Conservation (phyloP, 768 basidiomycete genomes). For the Hysterangium stoloniferum region DNA sequence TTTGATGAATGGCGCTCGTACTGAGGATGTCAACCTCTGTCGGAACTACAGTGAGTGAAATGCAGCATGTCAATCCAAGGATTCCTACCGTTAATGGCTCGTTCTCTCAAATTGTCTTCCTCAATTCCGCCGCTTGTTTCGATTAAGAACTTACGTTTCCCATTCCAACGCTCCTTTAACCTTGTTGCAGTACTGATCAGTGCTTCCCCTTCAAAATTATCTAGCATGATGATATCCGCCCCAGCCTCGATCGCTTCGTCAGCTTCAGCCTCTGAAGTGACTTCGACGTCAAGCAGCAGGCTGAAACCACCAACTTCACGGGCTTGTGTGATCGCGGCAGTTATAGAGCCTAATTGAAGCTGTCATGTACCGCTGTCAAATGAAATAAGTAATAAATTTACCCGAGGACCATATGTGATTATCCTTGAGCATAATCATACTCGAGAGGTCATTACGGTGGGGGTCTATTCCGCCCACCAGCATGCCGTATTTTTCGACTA, state of each 20-base stretch:
- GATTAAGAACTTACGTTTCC: constrained; percentile 76
- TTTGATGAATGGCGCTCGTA: constrained; percentile 86
- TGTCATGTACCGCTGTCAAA: background rate
- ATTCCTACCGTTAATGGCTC: constrained; percentile 75
- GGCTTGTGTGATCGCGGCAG: constrained; percentile 77
- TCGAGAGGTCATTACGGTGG: constrained; percentile 93
- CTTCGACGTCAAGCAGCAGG: constrained; percentile 89
- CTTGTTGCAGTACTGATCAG: constrained; percentile 58
- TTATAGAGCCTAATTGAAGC: constrained; percentile 68
- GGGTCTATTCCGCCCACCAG: constrained; percentile 93
- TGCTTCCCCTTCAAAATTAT: constrained; percentile 79
- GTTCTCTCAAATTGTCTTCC: constrained; percentile 70
- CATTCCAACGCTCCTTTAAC: constrained; percentile 73
- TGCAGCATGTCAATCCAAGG: background rate
- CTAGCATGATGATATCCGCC: constrained; percentile 92
- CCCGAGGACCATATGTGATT: constrained; percentile 99
- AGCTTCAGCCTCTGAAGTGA: constrained; percentile 79
- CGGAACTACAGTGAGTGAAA: background rate
- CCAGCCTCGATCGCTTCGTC: constrained; percentile 97
- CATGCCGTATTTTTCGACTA: constrained; percentile 99
- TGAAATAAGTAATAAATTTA: constrained; percentile 23
- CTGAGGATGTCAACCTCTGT: constrained; percentile 91
- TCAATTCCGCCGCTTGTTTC: constrained; percentile 96
- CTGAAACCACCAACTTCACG: constrained; percentile 88
- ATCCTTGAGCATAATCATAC: constrained; percentile 99